Base-by-base conservation (phyloP, 1,284 basidiomycete genomes). In the Boletus calvinii region DNA sequence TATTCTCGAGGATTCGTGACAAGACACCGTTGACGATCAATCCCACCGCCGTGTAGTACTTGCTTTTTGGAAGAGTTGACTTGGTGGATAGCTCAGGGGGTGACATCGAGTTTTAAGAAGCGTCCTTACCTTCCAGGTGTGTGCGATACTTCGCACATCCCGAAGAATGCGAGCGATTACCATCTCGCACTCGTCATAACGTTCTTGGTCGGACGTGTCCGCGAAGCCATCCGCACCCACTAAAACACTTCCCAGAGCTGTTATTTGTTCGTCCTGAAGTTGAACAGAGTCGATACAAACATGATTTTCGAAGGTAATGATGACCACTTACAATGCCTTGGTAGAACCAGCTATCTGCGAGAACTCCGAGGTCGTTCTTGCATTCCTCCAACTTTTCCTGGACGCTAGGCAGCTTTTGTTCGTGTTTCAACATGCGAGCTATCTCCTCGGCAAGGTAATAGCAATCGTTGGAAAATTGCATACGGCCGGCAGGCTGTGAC, bases 381-480 rank as follows among this genome's bases (percentile, higher is more conserved):
- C 75, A 77, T 57, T 86, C 85, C 29, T 65, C 66, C 13, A 87
- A 62, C 59, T 74, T 77, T 12, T 76, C 77, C 47, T 74, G 74
- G 12, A 76, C 63, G 9, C 62, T 56, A 3, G 62, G 54, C 29
- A 71, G 58, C 44, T 66, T 58, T 50, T 56, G 55, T 9, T 58
- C 56, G 11, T 53, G 59, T 34, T 66, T 59, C 45, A 72, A 67
- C 18, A 81, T 57, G 17, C 67, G 74, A 53, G 68, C 68, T 11
- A 81, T 66, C 65, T 80, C 79, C 26, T 70, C 75, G 40, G 70
- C 74, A 53, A 98, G 74, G 67, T 88, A 94, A 24, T 79, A 66
- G 60, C 87, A 93, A 59, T 97, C 92, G 68, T 98, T 98, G 22
- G 90, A 85, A 65, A 92, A 90, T 47, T 87, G 83, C 79, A 98